phyloP scores from a whole-genome alignment of 1,284 basidiomycete species.

The Xanthoconium separans region DNA sequence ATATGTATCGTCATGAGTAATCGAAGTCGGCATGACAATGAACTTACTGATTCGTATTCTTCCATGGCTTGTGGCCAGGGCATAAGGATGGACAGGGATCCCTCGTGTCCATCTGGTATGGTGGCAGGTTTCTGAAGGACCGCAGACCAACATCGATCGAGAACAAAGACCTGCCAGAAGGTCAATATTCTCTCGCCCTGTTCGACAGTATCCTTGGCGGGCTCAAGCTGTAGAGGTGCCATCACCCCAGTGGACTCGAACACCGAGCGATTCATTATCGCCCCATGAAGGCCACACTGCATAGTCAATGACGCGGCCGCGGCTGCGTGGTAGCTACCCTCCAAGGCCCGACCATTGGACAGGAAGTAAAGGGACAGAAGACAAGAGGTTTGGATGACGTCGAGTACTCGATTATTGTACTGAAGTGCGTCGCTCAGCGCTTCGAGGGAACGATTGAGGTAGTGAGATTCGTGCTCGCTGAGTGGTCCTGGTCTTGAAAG shows the following conservation, averaged over 20 bases:
- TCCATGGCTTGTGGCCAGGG: conserved; percentile 65
- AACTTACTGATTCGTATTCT: conserved; percentile 56
- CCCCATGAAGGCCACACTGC: conserved; percentile 63
- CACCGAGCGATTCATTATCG: conserved; percentile 38
- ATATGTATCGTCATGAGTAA: conserved; percentile 14
- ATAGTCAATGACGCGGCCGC: conserved; percentile 65
- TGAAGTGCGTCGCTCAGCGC: conserved; percentile 59
- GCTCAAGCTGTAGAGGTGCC: conserved; percentile 51
- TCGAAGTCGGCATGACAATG: conserved; percentile 6
- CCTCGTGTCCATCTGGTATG: conserved; percentile 49
- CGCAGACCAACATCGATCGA: conserved; percentile 68
- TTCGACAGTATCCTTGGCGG: conserved; percentile 52
- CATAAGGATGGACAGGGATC: conserved; percentile 52
- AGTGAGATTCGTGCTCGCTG: conserved; percentile 66
- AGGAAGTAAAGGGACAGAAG: conserved; percentile 72
- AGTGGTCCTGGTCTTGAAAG: conserved; percentile 67
- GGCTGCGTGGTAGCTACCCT: conserved; percentile 71
- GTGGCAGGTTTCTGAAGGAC: conserved; percentile 55
- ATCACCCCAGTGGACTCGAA: conserved; percentile 35
- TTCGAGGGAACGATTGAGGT: conserved; percentile 59
- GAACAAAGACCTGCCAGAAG: conserved; percentile 70
- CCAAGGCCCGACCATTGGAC: conserved; percentile 66
- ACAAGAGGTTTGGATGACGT: conserved; percentile 72
- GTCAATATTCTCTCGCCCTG: conserved; percentile 63
- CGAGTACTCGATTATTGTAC: conserved; percentile 52